These are phyloP conservation scores for Nothophytophthora sp. DNA, from an alignment of 352 stramenopile species.

Conservation along the genomic window DNA sequence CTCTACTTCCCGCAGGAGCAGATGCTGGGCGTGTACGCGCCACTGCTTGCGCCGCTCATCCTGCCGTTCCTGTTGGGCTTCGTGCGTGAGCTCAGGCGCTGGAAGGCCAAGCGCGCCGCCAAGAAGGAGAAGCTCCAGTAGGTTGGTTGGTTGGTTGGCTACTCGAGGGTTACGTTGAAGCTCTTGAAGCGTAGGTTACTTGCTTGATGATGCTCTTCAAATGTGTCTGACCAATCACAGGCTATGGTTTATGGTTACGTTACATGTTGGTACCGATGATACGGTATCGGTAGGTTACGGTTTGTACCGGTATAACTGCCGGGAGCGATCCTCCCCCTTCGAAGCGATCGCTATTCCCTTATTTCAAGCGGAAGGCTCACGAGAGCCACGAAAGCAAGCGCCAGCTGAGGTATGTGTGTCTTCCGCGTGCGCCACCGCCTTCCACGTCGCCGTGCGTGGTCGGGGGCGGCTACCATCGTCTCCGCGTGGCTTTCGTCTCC, in stretches of 20 bases:
- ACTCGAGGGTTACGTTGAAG: no score
- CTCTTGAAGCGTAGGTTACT: no score
- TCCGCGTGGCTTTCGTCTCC: constrained; percentile 10
- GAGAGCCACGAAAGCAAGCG: constrained; percentile 17
- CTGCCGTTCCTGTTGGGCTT: constrained; percentile 60
- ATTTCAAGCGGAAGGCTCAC: constrained; percentile 12
- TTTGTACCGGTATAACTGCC: no score
- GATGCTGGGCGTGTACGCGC: constrained; percentile 65
- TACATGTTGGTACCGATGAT: no score
- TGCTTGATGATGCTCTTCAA: no score
- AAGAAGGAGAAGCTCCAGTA: constrained; percentile 27
- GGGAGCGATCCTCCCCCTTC: no score
- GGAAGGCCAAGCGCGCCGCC: constrained; percentile 36
- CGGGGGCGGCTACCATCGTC: neutral
- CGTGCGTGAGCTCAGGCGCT: constrained; percentile 54
- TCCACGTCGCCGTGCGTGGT: neutral
- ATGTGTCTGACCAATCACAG: no score
- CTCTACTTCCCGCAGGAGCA: constrained; percentile 75
- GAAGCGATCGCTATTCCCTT: no score
- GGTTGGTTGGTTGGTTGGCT: no score
- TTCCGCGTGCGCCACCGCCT: neutral
- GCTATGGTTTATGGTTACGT: no score
- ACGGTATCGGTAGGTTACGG: no score
- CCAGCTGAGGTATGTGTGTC: constrained; percentile 14
- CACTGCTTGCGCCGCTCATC: constrained; percentile 60